phyloP scores from a whole-genome alignment of 441 rosid species.

The Gossypium trilobum region DNA sequence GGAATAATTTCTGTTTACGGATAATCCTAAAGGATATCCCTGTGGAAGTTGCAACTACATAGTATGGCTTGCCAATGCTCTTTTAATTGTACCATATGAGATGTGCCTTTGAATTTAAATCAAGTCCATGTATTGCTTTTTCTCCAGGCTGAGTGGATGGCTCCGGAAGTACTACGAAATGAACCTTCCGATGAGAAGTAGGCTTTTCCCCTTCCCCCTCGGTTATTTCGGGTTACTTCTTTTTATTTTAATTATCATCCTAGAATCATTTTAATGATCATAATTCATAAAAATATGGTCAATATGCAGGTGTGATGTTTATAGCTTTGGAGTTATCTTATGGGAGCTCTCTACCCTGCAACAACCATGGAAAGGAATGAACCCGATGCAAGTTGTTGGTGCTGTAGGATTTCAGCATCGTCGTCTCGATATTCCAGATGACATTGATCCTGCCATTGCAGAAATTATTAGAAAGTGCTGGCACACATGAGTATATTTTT shows the following conservation, averaged over 20 bases:
- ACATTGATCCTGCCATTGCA: constrained; percentile 64
- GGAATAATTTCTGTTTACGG: not conserved
- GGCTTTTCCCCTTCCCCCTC: constrained; percentile 5
- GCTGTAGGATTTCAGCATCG: constrained; percentile 98
- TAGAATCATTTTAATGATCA: not conserved
- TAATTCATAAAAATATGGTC: not conserved
- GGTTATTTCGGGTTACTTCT: not conserved
- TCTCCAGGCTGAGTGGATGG: constrained; percentile 98
- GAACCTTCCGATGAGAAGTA: constrained; percentile 97
- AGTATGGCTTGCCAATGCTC: constrained; percentile 15
- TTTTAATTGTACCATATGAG: not conserved
- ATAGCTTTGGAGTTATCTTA: constrained; percentile 84
- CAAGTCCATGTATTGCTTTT: constrained; percentile 11
- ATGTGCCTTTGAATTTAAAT: not conserved
- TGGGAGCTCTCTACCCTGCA: constrained; percentile 81
- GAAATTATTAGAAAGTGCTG: constrained; percentile 73
- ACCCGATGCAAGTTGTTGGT: constrained; percentile 98
- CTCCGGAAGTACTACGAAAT: constrained; percentile 93
- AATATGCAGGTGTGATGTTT: constrained; percentile 76
- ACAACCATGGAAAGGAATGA: constrained; percentile 98
- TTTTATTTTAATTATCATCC: not conserved
- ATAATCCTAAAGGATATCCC: not conserved
- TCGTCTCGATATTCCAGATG: constrained; percentile 72
- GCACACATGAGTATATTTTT: constrained; percentile 71
- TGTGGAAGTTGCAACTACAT: not conserved